Evolutionary conservation across 495 filamentous ascomycete genomes (phyloP).

Genomic region (Aspergillus ellipticus): DNA sequence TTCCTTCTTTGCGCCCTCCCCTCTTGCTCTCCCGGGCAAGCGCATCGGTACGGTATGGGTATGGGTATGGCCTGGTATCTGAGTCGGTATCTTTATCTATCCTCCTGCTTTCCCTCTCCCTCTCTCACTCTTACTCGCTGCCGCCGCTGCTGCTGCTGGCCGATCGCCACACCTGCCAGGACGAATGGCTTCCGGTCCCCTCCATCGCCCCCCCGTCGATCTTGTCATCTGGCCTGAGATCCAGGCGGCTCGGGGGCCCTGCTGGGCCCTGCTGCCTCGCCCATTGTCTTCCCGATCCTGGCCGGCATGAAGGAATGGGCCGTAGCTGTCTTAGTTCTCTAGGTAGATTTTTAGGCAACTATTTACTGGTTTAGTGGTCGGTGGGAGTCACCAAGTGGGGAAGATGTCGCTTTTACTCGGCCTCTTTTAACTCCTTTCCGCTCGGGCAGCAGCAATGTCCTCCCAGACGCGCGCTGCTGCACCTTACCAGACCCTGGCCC

Average conservation of each 20-base stretch:
- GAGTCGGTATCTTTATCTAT: background rate
- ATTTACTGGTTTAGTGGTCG: too few relatives aligned
- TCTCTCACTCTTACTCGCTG: too few relatives aligned
- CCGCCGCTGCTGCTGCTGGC: background rate
- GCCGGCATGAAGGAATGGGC: too few relatives aligned
- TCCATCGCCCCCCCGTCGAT: background rate
- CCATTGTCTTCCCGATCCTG: background rate
- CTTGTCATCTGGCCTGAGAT: background rate
- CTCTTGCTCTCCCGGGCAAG: background rate
- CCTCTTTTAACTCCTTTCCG: conserved; percentile 4
- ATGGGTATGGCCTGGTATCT: background rate
- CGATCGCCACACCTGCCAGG: conserved; percentile 7
- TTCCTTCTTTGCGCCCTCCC: background rate
- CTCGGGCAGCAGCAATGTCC: background rate
- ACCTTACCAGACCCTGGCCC: background rate
- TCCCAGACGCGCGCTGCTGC: background rate
- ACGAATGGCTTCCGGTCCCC: background rate
- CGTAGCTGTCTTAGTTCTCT: too few relatives aligned
- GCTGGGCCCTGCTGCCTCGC: background rate
- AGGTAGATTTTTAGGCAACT: too few relatives aligned
- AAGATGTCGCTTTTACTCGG: background rate
- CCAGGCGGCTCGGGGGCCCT: background rate
- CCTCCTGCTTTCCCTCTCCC: too few relatives aligned
- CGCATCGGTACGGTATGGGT: background rate
- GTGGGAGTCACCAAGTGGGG: too few relatives aligned